phyloP scores from a whole-genome alignment of 2,329 filamentous ascomycete species.

The Cryphonectria naterciae region DNA sequence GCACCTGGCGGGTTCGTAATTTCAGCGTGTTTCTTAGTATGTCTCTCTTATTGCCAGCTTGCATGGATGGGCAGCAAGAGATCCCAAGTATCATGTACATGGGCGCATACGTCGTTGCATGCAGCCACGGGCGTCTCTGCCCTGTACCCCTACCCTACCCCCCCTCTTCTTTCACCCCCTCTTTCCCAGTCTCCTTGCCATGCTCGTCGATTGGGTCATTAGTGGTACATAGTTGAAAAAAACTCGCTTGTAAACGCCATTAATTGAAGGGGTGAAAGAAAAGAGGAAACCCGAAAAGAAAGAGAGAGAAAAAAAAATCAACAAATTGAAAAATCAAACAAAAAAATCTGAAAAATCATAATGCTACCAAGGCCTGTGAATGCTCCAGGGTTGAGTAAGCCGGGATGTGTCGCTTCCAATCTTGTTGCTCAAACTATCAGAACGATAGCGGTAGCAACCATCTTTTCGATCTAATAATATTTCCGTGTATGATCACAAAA shows the following conservation, averaged over 20 bases:
- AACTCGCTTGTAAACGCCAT: conserved; percentile 7
- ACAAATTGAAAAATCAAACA: background rate
- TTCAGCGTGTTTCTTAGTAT: background rate
- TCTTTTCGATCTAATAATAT: background rate
- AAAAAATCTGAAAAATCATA: background rate
- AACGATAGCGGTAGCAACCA: background rate
- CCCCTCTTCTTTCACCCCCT: too few species aligned
- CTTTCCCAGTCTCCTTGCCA: background rate
- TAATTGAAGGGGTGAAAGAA: background rate
- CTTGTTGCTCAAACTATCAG: background rate
- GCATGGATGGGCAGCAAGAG: background rate
- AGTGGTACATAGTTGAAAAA: background rate
- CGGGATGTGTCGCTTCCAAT: background rate
- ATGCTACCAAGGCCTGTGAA: conserved; percentile 7
- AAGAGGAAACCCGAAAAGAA: background rate
- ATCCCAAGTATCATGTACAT: background rate
- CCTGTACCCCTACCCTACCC: background rate
- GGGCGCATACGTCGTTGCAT: background rate
- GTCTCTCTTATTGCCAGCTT: background rate
- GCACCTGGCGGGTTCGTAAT: background rate
- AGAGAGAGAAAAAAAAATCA: background rate
- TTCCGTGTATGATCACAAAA: background rate
- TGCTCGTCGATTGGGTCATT: background rate
- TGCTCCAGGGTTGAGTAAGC: background rate
- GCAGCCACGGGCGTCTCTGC: background rate